Evolutionary conservation across 257 asterid species (phyloP).

Genomic region (Catharanthus roseus): DNA sequence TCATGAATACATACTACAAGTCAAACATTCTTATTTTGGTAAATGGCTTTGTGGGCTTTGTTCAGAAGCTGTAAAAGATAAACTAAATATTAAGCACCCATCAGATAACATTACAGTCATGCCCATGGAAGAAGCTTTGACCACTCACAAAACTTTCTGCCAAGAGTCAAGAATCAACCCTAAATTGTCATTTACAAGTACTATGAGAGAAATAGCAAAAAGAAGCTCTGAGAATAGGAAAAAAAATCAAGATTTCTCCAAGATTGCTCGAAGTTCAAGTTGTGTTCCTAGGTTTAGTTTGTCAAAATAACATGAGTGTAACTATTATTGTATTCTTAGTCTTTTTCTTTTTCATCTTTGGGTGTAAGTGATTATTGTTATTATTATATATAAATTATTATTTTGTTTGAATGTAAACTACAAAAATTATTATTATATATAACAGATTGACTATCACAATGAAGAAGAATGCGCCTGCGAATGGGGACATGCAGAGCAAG

Average conservation of each 20-base stretch:
- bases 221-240: slow-evolving; percentile 23
- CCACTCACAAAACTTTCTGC: slow-evolving; percentile 27
- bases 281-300: slow-evolving; percentile 36
- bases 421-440: too few species aligned
- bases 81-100: neutral
- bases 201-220: slow-evolving; percentile 41
- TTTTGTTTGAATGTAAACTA: too few species aligned
- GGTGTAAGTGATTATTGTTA: too few species aligned
- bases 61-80: slow-evolving; percentile 47
- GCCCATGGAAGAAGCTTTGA: slow-evolving; percentile 43
- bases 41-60: slow-evolving; percentile 62
- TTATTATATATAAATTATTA: too few species aligned
- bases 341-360: too few species aligned
- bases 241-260: slow-evolving; percentile 12
- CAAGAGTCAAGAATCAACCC: slow-evolving; percentile 44
- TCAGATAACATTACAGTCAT: slow-evolving; percentile 1
- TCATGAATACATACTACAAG: slow-evolving; percentile 25
- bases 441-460: too few species aligned
- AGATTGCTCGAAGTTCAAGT: slow-evolving; percentile 32
- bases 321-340: too few species aligned
- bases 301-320: neutral
- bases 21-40: slow-evolving; percentile 36
- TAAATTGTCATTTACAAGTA: slow-evolving; percentile 36
- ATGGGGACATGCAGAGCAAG: too few species aligned
- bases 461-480: too few species aligned